Evolutionary conservation across 306 rosid genomes (phyloP).

Genomic region (Gastrolobium bilobum): DNA sequence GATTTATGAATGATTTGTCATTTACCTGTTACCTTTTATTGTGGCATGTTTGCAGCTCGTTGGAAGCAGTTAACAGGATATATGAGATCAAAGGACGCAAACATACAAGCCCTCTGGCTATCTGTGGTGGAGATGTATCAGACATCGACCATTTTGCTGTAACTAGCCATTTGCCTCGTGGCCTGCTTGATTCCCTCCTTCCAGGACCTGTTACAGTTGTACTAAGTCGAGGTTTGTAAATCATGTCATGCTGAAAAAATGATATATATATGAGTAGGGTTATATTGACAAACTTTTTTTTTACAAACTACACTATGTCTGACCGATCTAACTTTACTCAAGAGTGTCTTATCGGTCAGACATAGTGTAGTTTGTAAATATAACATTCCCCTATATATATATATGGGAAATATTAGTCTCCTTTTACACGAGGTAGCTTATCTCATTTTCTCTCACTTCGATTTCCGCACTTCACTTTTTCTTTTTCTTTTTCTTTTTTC

Average conservation of each 20-base stretch:
- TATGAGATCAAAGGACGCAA: slow-evolving; percentile 87
- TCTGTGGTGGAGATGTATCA: slow-evolving; percentile 78
- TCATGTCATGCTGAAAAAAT: neutral
- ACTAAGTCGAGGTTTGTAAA: slow-evolving; percentile 74
- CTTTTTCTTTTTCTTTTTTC: too few relatives aligned
- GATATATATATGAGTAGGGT: neutral
- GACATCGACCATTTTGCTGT: slow-evolving; percentile 75
- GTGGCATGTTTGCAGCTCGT: slow-evolving; percentile 63
- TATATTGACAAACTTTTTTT: too few relatives aligned
- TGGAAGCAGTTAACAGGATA: slow-evolving; percentile 78
- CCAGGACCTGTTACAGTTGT: slow-evolving; percentile 97
- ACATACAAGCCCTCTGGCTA: slow-evolving; percentile 84
- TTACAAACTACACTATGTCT: too few relatives aligned
- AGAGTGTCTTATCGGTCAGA: too few relatives aligned
- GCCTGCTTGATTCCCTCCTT: slow-evolving; percentile 81
- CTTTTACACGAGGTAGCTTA: too few relatives aligned
- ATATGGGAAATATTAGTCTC: too few relatives aligned
- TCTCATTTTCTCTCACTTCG: too few relatives aligned
- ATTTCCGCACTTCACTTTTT: too few relatives aligned
- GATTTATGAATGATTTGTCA: neutral
- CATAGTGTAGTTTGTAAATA: too few relatives aligned
- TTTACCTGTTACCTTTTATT: neutral
- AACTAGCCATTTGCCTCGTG: slow-evolving; percentile 75
- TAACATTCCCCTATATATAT: too few relatives aligned
- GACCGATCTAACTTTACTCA: too few relatives aligned